A percentile compares a stretch with the other conserved stretches of the same genome.
phyloP scores from a whole-genome alignment of 192 early-diverging fungal genomes.

The Powellomyces hirtus region DNA sequence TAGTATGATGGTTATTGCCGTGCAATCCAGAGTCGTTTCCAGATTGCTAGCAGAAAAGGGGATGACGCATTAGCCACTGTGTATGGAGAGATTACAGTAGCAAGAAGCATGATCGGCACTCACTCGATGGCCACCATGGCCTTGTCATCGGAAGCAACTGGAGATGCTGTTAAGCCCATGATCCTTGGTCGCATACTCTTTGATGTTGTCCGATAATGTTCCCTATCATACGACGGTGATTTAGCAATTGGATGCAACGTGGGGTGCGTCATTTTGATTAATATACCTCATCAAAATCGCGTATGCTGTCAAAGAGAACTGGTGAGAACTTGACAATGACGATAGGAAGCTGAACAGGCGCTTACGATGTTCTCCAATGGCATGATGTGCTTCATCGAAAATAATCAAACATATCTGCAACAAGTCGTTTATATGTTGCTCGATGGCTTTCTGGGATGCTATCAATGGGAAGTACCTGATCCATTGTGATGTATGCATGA shows the following conservation, averaged over 20 bases:
- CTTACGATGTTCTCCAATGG: constrained; percentile 60
- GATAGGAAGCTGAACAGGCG: too few relatives aligned
- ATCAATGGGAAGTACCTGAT: constrained; percentile 39
- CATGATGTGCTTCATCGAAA: constrained; percentile 96
- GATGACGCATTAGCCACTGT: too few relatives aligned
- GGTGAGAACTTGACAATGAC: neutral
- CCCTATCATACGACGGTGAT: too few relatives aligned
- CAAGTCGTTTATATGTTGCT: neutral
- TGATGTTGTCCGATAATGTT: constrained; percentile 67
- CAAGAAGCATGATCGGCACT: neutral
- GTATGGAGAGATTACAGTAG: neutral
- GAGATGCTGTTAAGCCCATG: constrained; percentile 95
- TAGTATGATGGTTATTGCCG: constrained; percentile 32
- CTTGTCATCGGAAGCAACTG: constrained; percentile 45
- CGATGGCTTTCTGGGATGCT: neutral
- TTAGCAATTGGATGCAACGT: too few relatives aligned
- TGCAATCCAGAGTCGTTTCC: constrained; percentile 38
- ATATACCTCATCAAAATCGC: constrained; percentile 75
- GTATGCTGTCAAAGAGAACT: too few relatives aligned
- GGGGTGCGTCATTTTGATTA: too few relatives aligned
- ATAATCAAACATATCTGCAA: constrained; percentile 74
- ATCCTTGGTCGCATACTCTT: constrained; percentile 64
- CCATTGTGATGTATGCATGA: constrained; percentile 62
- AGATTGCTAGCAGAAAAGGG: constrained; percentile 35
- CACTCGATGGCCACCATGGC: constrained; percentile 30